Percentiles rank a stretch among this genome's conserved stretches.
Evolutionary conservation across 129 eudicot genomes (phyloP).

Genomic region (Kitagawia praeruptora): DNA sequence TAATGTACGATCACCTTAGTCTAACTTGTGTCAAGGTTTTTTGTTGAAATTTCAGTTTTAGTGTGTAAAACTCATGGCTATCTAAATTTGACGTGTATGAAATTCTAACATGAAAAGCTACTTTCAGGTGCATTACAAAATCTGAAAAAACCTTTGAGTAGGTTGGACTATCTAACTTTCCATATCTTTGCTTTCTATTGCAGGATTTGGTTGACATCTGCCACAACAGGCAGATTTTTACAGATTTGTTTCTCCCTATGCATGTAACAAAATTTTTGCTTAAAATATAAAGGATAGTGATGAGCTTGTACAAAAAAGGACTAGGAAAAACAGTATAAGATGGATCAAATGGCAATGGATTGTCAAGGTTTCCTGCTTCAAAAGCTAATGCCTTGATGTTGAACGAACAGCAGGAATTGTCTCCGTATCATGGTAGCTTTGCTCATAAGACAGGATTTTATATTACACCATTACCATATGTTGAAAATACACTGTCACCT

Average conservation of each 20-base stretch:
- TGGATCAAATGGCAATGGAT: constrained; percentile 28
- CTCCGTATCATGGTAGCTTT: constrained; percentile 24
- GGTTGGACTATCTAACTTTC: not conserved
- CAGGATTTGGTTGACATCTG: constrained; percentile 44
- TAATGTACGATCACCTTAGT: not conserved
- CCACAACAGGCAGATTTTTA: not conserved
- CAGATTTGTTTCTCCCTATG: not conserved
- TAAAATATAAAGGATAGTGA: constrained; percentile 21
- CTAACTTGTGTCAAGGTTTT: not conserved
- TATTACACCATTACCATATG: constrained; percentile 23
- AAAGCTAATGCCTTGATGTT: constrained; percentile 30
- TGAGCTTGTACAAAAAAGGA: constrained; percentile 56
- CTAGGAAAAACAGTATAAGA: constrained; percentile 52
- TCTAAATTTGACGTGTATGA: not conserved
- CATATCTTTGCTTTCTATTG: constrained; percentile 15
- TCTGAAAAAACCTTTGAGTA: not conserved
- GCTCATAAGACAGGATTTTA: constrained; percentile 11
- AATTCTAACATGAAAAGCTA: not conserved
- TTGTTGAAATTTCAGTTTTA: not conserved
- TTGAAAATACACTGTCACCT: constrained; percentile 32
- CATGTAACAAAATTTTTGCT: constrained; percentile 18
- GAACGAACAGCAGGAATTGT: constrained; percentile 41
- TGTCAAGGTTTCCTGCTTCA: constrained; percentile 34
- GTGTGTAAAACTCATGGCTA: not conserved
- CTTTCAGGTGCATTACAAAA: not conserved